Percentiles rank a stretch among this genome's conserved stretches.
phyloP scores from a whole-genome alignment of 2,329 filamentous ascomycete genomes.

The Xylariaceae sp. region DNA sequence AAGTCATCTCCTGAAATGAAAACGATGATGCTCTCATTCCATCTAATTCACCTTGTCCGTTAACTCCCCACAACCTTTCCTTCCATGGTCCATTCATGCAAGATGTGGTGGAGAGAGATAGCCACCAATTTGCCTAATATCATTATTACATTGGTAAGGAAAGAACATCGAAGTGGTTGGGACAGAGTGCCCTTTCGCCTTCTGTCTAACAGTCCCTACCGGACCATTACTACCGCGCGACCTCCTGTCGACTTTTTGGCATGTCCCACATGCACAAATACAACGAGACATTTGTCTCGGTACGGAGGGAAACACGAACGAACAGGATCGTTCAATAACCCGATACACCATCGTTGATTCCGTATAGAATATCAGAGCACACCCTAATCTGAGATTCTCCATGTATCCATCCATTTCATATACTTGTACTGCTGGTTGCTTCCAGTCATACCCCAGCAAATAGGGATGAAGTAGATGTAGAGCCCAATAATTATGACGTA shows the following conservation, averaged over 20 bases:
- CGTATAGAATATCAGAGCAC: not conserved
- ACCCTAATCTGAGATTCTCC: constrained; percentile 76
- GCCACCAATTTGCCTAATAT: constrained; percentile 1
- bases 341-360: not conserved
- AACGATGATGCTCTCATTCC: constrained; percentile 7
- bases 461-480: constrained; percentile 88
- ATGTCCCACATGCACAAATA: constrained; percentile 13
- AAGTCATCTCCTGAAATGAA: constrained; percentile 1
- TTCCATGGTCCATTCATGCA: constrained; percentile 14
- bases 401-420: constrained; percentile 90
- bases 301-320: constrained; percentile 2
- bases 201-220: constrained; percentile 5
- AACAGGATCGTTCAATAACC: not conserved
- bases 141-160: constrained; percentile 28
- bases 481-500: constrained; percentile 79
- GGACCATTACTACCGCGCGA: constrained; percentile 1
- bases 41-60: constrained; percentile 4
- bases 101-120: constrained; percentile 9
- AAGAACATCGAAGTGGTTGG: constrained; percentile 5
- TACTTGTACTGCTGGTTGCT: constrained; percentile 83
- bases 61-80: constrained; percentile 19
- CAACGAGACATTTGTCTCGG: not conserved
- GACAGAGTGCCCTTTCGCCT: not conserved
- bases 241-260: constrained; percentile 1
- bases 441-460: constrained; percentile 96